Percentiles rank a stretch among this genome's conserved stretches.
phyloP scores from a whole-genome alignment of 495 filamentous ascomycete genomes.

The Oleoguttula mirabilis region DNA sequence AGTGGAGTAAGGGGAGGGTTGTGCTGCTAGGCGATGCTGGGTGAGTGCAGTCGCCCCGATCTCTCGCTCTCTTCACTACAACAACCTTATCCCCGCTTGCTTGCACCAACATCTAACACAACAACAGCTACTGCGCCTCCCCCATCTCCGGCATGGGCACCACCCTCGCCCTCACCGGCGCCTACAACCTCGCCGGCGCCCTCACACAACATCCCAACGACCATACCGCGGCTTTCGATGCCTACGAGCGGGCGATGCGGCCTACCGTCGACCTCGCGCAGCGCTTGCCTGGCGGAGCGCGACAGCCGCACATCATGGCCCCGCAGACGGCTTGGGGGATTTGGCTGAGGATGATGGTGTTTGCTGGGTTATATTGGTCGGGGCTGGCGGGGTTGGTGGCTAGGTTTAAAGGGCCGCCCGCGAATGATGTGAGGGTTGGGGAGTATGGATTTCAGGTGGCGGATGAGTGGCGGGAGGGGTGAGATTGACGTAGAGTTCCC shows the following conservation, averaged over 20 bases:
- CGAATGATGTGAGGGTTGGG: neutral
- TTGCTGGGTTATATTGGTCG: neutral
- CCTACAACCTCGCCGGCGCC: conserved; percentile 22
- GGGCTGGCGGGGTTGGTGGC: neutral
- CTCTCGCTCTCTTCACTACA: neutral
- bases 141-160: conserved; percentile 27
- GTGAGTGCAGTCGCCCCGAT: neutral
- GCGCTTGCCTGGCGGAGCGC: conserved; percentile 22
- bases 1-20: conserved; percentile 20
- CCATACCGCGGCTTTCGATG: conserved; percentile 27
- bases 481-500: too few species aligned
- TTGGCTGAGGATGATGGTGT: neutral
- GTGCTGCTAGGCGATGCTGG: conserved; percentile 24
- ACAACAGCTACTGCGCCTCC: conserved; percentile 22
- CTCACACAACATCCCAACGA: conserved; percentile 22
- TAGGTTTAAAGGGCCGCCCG: neutral
- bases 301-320: conserved; percentile 1
- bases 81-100: neutral
- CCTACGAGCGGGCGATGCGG: conserved; percentile 34
- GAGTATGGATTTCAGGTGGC: conserved; percentile 2
- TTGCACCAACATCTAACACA: too few species aligned
- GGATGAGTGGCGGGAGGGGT: conserved; percentile 5
- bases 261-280: conserved; percentile 33
- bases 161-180: conserved; percentile 20
- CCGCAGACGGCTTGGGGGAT: conserved; percentile 8